Conservation (phyloP, 108 stramenopile genomes). For the Chaetoceros tenuissimus region DNA sequence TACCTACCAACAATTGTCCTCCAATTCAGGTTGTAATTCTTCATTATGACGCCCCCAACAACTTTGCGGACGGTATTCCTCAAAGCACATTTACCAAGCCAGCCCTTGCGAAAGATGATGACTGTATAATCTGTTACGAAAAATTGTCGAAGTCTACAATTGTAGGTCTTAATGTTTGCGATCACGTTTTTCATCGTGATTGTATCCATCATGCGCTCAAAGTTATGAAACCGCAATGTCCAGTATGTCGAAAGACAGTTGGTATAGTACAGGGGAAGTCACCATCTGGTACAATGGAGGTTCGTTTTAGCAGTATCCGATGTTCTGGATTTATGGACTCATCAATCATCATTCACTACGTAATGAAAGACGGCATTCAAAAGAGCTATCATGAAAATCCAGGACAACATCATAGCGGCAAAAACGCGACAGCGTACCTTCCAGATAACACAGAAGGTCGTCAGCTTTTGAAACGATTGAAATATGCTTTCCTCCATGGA, state of each 20-base stretch:
- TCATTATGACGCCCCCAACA: too few relatives aligned
- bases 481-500: slow-evolving; percentile 39
- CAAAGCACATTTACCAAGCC: too few relatives aligned
- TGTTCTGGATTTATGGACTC: background rate
- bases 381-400: slow-evolving; percentile 30
- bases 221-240: slow-evolving; percentile 9
- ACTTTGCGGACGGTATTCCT: too few relatives aligned
- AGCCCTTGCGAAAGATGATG: too few relatives aligned
- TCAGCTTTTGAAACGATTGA: slow-evolving; percentile 29
- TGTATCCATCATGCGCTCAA: slow-evolving; percentile 21
- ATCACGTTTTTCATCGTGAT: slow-evolving; percentile 20
- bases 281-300: slow-evolving; percentile 38
- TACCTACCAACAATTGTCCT: too few relatives aligned
- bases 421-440: slow-evolving; percentile 17
- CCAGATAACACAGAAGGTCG: slow-evolving; percentile 17
- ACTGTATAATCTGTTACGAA: too few relatives aligned
- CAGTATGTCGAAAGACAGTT: slow-evolving; percentile 10
- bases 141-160: too few relatives aligned
- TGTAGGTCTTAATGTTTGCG: too few relatives aligned
- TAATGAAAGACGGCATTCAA: slow-evolving; percentile 28
- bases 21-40: too few relatives aligned
- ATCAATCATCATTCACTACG: slow-evolving; percentile 18
- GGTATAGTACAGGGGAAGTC: slow-evolving; percentile 18
- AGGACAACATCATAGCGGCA: slow-evolving; percentile 16
- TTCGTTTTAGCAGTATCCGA: background rate